phyloP scores from a whole-genome alignment of 805 yeast genomes.

The Maudiozyma barnettii region DNA sequence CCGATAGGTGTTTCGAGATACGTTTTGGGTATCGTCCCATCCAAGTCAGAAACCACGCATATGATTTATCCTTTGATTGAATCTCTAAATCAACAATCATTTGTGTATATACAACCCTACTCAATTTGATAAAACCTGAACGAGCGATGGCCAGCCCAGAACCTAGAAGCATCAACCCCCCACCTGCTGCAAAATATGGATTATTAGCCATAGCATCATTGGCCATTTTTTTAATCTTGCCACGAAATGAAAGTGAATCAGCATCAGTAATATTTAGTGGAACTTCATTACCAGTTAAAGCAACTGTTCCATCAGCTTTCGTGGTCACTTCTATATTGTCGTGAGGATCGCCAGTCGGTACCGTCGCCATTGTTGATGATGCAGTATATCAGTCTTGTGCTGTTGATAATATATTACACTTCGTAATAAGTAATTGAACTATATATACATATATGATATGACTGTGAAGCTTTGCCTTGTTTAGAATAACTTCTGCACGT shows the following conservation, averaged over 20 bases:
- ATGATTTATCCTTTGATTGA: constrained; percentile 86
- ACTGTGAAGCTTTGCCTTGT: too few relatives aligned
- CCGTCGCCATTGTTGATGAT: too few relatives aligned
- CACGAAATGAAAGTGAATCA: constrained; percentile 17
- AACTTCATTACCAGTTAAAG: too few relatives aligned
- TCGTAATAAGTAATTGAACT: too few relatives aligned
- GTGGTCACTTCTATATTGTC: too few relatives aligned
- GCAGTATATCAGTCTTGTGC: too few relatives aligned
- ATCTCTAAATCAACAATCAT: constrained; percentile 87
- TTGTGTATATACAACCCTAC: constrained; percentile 67
- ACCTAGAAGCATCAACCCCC: constrained; percentile 94
- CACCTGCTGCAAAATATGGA: constrained; percentile 98
- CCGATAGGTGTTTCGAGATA: constrained; percentile 75
- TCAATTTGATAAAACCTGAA: constrained; percentile 51
- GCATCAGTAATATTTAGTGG: too few relatives aligned
- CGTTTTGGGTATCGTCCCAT: constrained; percentile 76
- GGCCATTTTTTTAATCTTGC: constrained; percentile 33
- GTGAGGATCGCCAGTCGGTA: too few relatives aligned
- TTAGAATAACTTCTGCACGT: too few relatives aligned
- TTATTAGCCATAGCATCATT: constrained; percentile 53
- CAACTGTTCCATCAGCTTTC: too few relatives aligned
- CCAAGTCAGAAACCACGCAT: constrained; percentile 94
- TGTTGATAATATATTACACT: too few relatives aligned
- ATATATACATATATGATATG: too few relatives aligned
- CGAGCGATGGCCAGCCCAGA: constrained; percentile 74